These are phyloP conservation scores for Circinella minor DNA, from an alignment of 371 early-diverging fungal genomes.

Conservation along the genomic window DNA sequence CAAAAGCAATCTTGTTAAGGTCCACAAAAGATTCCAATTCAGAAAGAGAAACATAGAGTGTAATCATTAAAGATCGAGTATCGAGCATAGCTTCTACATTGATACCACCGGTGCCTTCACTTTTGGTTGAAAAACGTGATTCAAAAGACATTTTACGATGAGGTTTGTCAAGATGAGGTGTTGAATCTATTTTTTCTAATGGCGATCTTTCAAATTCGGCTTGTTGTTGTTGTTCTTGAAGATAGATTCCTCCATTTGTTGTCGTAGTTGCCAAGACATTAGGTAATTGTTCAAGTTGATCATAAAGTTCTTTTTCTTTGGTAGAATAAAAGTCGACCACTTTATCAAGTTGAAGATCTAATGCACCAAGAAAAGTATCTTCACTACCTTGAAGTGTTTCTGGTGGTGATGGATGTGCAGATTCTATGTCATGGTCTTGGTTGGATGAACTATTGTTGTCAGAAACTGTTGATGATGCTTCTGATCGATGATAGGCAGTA, in stretches of 20 bases:
- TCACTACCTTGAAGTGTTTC: constrained; percentile 10
- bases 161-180: constrained; percentile 14
- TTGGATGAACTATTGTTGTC: background rate
- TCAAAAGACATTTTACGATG: constrained; percentile 25
- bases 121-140: constrained; percentile 20
- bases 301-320: constrained; percentile 79
- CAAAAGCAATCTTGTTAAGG: constrained; percentile 92
- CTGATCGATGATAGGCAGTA: constrained; percentile 18
- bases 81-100: constrained; percentile 31
- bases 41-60: constrained; percentile 77
- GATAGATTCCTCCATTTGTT: constrained; percentile 8
- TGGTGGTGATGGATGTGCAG: background rate
- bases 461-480: background rate
- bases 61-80: constrained; percentile 47
- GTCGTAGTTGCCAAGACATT: constrained; percentile 19
- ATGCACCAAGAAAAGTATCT: constrained; percentile 60
- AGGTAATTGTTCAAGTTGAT: constrained; percentile 29
- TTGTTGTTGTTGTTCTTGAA: background rate
- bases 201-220: background rate
- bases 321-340: constrained; percentile 80
- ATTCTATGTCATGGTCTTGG: constrained; percentile 22
- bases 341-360: constrained; percentile 83
- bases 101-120: constrained; percentile 31
- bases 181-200: constrained; percentile 26
- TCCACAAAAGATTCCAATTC: constrained; percentile 90